Conservation (phyloP, 2,329 filamentous ascomycete species). For the Drechslerella dactyloides region DNA sequence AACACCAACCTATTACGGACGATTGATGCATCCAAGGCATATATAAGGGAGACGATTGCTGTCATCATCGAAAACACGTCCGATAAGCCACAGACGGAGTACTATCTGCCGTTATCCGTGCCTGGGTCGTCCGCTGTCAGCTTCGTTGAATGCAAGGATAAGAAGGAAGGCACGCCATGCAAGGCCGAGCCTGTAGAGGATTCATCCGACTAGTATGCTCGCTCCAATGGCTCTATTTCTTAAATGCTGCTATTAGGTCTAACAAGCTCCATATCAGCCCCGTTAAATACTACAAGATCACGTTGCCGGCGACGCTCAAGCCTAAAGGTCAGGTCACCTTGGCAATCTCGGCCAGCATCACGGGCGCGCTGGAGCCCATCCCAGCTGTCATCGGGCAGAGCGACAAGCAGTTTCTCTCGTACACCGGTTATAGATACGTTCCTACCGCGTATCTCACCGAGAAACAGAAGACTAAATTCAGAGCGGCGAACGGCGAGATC, state of each 20-base stretch:
- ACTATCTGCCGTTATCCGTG: slow-evolving; percentile 85
- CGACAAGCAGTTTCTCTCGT: slow-evolving; percentile 83
- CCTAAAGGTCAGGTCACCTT: slow-evolving; percentile 82
- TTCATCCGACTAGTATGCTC: slow-evolving; percentile 34
- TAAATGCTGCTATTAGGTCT: slow-evolving; percentile 3
- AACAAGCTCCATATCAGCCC: slow-evolving; percentile 36
- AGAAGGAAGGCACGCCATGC: slow-evolving; percentile 69
- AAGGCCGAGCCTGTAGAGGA: slow-evolving; percentile 55
- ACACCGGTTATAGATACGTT: slow-evolving; percentile 83
- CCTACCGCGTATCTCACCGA: slow-evolving; percentile 81
- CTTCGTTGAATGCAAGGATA: slow-evolving; percentile 88
- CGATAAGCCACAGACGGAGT: slow-evolving; percentile 79
- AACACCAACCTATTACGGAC: slow-evolving; percentile 90
- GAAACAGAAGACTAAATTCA: slow-evolving; percentile 98
- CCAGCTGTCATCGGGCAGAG: slow-evolving; percentile 82
- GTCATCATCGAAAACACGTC: slow-evolving; percentile 91
- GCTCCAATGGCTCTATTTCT: background rate
- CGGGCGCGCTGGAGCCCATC: slow-evolving; percentile 78
- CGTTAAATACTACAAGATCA: slow-evolving; percentile 56
- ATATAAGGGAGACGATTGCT: slow-evolving; percentile 87
- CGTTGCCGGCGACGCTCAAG: slow-evolving; percentile 73
- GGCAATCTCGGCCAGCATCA: slow-evolving; percentile 81
- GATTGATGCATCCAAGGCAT: slow-evolving; percentile 91
- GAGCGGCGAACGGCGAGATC: slow-evolving; percentile 77
- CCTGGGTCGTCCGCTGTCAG: slow-evolving; percentile 78